Base-by-base conservation (phyloP, 2,329 filamentous ascomycete genomes). In the Acrocalymma vagum region DNA sequence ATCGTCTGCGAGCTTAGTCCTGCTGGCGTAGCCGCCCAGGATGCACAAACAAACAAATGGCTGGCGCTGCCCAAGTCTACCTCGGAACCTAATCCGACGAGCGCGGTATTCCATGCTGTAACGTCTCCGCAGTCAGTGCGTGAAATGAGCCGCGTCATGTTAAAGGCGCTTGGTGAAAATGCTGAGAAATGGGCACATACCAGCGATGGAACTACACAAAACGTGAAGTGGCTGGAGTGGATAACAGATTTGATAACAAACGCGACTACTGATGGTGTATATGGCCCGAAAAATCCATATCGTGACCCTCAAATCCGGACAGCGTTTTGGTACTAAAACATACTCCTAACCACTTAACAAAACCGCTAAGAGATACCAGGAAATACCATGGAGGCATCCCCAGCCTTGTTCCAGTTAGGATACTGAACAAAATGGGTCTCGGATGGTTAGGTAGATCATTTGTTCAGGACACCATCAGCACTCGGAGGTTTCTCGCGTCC, bases 271-370 rank as follows among this genome's bases (percentile, higher is more conserved):
- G 42, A 59, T 16, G 56, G 64, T 22, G 60, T 65, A 1, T 74
- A 72, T 42, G 71, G 70, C 5, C 64, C 62, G 1, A 37, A 58
- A 37, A 73, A 71, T 48, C 70, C 69, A 3, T 72, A 54, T 25
- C 47, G 62, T 23, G 60, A 70, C 26, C 52, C 51, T 7, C 40
- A 29, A 9, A 43, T 70, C 10, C 58, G 51, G 26, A 49, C 61
- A 25, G 57, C 59, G 9, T 70, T 69, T 31, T 69, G 62, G 67
- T 72, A 51, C n/a, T n/a, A n/a, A n/a, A n/a, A n/a, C n/a, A n/a
- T n/a, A n/a, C n/a, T n/a, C n/a, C n/a, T n/a, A n/a, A n/a, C n/a
- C n/a, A n/a, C n/a, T n/a, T 28, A 42, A 24, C 9, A 17, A 15
- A 29, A 10, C 21, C 18, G 15, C 28, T 65, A 51, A 54, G 48